Conservation (phyloP, 805 yeast species). For the Wickerhamiella domercqiae region DNA sequence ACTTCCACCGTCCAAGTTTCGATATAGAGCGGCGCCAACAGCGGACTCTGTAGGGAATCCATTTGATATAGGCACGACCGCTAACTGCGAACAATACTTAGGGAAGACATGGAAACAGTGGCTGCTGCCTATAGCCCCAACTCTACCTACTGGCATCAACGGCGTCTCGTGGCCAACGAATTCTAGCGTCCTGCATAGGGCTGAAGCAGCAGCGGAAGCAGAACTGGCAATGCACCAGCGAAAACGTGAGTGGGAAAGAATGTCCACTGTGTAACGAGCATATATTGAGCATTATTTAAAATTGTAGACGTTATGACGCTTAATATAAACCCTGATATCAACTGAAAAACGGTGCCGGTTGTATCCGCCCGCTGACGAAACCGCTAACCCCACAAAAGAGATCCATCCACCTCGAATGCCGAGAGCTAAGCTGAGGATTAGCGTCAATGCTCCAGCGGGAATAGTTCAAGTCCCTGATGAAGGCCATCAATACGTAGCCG, state of each 20-base stretch:
- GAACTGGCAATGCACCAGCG: constrained; percentile 18
- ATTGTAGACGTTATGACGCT: neutral
- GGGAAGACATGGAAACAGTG: constrained; percentile 53
- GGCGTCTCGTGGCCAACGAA: constrained; percentile 27
- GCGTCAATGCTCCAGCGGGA: neutral
- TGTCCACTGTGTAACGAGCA: no score
- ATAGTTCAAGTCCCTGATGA: neutral
- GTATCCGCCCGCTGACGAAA: neutral
- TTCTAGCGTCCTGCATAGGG: constrained; percentile 17
- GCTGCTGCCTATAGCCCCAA: constrained; percentile 43
- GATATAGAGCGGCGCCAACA: constrained; percentile 30
- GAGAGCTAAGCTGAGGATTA: neutral
- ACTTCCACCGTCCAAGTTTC: constrained; percentile 22
- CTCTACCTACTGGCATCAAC: constrained; percentile 23
- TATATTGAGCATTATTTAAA: neutral
- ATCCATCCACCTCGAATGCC: constrained; percentile 1
- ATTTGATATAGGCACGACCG: constrained; percentile 51
- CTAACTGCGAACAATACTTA: constrained; percentile 60
- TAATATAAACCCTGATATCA: no score
- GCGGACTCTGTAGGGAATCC: constrained; percentile 43
- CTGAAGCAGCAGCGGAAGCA: constrained; percentile 22
- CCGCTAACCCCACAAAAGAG: neutral
- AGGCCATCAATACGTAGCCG: neutral
- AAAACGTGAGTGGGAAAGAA: constrained; percentile 17
- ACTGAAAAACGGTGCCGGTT: no score